These are phyloP conservation scores for Coemansia sp. DNA, from an alignment of 192 early-diverging fungal genomes.

Conservation along the genomic window DNA sequence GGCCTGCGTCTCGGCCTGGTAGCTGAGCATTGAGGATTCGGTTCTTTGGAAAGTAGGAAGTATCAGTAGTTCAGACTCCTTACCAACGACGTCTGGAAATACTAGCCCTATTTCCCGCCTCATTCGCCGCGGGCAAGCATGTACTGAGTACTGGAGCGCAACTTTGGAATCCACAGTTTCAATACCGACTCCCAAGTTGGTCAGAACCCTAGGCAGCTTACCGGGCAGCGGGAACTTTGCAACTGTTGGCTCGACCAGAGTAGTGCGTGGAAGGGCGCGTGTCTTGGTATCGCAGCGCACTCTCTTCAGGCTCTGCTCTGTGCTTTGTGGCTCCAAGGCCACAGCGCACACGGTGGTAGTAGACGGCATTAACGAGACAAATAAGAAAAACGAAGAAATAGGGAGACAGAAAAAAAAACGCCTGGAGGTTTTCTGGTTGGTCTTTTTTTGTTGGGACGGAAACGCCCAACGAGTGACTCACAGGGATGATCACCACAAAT, in stretches of 20 bases:
- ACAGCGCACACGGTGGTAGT: neutral
- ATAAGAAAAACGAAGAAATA: neutral
- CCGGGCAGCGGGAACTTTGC: conserved; percentile 30
- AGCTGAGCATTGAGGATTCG: conserved; percentile 74
- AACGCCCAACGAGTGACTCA: neutral
- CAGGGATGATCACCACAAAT: conserved; percentile 5
- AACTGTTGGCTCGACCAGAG: conserved; percentile 26
- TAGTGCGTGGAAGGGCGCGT: neutral
- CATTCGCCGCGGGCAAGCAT: conserved; percentile 58
- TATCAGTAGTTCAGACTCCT: conserved; percentile 63
- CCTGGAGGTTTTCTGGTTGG: neutral
- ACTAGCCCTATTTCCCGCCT: conserved; percentile 70
- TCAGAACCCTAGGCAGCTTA: conserved; percentile 23
- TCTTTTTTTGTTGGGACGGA: neutral
- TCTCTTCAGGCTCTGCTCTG: neutral
- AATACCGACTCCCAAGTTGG: conserved; percentile 25
- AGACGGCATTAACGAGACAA: conserved; percentile 21
- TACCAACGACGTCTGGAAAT: conserved; percentile 64
- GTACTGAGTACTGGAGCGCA: conserved; percentile 48
- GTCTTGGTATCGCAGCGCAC: neutral
- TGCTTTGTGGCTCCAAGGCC: neutral
- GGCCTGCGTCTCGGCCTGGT: conserved; percentile 65
- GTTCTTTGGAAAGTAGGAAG: conserved; percentile 84
- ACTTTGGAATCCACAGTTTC: conserved; percentile 7
- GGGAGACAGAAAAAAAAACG: neutral